Evolutionary conservation across 768 basidiomycete species (phyloP).

Genomic region (Serendipita sp.): DNA sequence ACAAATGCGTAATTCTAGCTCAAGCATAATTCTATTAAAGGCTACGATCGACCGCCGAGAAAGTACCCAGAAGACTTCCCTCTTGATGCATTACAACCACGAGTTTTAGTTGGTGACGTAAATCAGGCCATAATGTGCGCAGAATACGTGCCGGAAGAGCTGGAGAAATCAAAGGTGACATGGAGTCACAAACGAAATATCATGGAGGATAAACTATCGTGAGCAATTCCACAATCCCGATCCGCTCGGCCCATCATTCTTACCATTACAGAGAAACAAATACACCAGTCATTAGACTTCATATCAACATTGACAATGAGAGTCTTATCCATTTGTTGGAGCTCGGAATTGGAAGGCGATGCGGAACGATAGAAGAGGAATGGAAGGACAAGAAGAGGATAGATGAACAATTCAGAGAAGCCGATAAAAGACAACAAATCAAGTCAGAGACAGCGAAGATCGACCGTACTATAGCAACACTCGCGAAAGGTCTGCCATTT

Average conservation of each 20-base stretch:
- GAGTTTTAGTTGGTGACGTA: conserved; percentile 27
- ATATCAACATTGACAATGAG: not conserved
- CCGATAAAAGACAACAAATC: not conserved
- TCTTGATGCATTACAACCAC: conserved; percentile 14
- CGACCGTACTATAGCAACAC: not conserved
- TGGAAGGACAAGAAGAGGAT: not conserved
- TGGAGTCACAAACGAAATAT: not conserved
- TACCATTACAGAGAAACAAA: not conserved
- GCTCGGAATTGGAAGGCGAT: not conserved
- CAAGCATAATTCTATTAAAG: not conserved
- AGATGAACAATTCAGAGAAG: not conserved
- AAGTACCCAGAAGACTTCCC: not conserved
- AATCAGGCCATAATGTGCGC: conserved; percentile 27
- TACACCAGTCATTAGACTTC: not conserved
- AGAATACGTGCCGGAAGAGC: conserved; percentile 12
- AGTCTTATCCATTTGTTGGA: not conserved
- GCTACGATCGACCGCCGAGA: not conserved
- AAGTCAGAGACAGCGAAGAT: not conserved
- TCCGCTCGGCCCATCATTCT: not conserved
- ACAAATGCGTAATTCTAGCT: not conserved
- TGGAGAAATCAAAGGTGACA: not conserved
- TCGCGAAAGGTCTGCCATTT: not conserved
- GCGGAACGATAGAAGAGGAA: not conserved
- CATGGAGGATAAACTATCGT: not conserved
- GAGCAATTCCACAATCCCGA: not conserved